phyloP scores from a whole-genome alignment of 129 eudicot genomes.

The Saussurea involucrata region DNA sequence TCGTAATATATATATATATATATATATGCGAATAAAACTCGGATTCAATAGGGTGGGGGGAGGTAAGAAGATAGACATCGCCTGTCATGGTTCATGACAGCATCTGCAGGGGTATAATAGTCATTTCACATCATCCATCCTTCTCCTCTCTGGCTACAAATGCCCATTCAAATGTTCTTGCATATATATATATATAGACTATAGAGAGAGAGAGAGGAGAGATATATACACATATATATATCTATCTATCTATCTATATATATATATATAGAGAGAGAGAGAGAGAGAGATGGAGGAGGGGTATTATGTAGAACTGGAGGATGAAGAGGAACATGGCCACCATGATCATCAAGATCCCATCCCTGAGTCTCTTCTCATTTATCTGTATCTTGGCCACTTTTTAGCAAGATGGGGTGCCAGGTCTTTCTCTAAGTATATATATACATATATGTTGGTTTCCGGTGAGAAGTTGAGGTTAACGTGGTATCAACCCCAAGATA shows the following conservation, averaged over 20 bases:
- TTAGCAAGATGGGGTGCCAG: constrained; percentile 99
- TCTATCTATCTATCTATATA: not conserved
- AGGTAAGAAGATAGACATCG: not conserved
- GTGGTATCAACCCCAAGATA: no score
- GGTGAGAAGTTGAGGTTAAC: no score
- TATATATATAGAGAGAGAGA: not conserved
- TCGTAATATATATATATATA: no score
- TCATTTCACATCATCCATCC: constrained; percentile 7
- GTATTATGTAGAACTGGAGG: constrained; percentile 14
- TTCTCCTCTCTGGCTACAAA: not conserved
- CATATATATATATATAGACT: no score
- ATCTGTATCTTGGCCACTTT: constrained; percentile 76
- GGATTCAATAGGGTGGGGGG: not conserved
- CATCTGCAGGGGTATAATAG: constrained; percentile 15
- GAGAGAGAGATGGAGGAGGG: constrained; percentile 17
- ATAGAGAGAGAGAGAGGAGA: not conserved
- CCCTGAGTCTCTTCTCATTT: constrained; percentile 48
- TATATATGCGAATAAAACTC: not conserved
- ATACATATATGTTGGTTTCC: not conserved
- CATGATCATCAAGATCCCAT: constrained; percentile 19
- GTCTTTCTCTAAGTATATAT: constrained; percentile 24
- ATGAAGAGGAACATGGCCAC: constrained; percentile 1
- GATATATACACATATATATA: not conserved
- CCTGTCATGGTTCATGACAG: constrained; percentile 6
- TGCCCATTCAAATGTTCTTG: constrained; percentile 4